Conservation (phyloP, 2,329 filamentous ascomycete genomes). For the Amphichorda felina region DNA sequence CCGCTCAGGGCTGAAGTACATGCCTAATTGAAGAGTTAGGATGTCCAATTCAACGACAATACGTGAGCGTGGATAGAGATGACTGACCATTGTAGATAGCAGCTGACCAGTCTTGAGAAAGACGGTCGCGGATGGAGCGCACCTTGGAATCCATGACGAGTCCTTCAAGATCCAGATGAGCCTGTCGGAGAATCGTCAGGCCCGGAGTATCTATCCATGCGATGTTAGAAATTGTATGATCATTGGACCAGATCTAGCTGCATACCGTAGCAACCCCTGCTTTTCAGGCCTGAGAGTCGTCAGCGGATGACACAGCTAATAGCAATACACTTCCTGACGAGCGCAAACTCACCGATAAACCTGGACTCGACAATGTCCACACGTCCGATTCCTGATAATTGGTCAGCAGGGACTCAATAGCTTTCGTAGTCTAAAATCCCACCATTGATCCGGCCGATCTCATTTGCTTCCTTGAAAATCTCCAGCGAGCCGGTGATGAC, state of each 20-base stretch:
- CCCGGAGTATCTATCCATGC: conserved; percentile 10
- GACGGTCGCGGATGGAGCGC: conserved; percentile 38
- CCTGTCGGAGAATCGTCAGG: conserved; percentile 10
- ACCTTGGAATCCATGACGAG: conserved; percentile 44
- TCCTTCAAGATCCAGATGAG: conserved; percentile 39
- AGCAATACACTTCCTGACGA: no score
- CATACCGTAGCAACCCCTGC: conserved; percentile 1
- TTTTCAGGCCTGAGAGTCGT: conserved; percentile 27
- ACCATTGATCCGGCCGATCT: background rate
- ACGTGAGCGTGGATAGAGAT: no score
- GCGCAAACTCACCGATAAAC: conserved; percentile 20
- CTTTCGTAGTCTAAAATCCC: conserved; percentile 31
- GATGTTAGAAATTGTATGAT: no score
- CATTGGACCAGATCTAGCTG: no score
- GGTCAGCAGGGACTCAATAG: no score
- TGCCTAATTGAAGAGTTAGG: no score
- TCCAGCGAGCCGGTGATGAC: conserved; percentile 38
- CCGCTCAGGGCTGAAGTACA: conserved; percentile 37
- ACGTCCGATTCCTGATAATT: no score
- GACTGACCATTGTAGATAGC: no score
- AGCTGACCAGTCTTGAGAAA: conserved; percentile 33
- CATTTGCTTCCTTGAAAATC: conserved; percentile 53
- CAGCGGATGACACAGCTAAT: no score
- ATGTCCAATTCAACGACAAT: conserved; percentile 3
- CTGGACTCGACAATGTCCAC: conserved; percentile 43